Conservation (phyloP, 805 yeast species). For the Jamesozyma lodderae region DNA sequence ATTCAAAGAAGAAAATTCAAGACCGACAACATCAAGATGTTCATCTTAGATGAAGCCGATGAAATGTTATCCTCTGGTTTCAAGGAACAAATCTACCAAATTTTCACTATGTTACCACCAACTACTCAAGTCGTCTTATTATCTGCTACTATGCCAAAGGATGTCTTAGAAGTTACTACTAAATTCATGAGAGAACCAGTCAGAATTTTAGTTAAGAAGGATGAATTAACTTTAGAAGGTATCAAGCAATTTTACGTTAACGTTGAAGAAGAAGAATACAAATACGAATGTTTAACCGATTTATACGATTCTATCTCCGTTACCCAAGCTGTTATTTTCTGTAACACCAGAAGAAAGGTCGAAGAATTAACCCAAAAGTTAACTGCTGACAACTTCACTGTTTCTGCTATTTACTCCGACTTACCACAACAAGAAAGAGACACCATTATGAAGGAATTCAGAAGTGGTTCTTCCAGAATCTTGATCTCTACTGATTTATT, state of each 20-base stretch:
- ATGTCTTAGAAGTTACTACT: slow-evolving; percentile 83
- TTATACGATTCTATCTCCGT: slow-evolving; percentile 89
- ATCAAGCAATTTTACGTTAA: slow-evolving; percentile 85
- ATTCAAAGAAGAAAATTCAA: slow-evolving; percentile 80
- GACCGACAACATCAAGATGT: slow-evolving; percentile 82
- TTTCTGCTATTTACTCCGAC: slow-evolving; percentile 94
- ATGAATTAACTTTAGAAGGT: slow-evolving; percentile 89
- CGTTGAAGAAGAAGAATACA: slow-evolving; percentile 88
- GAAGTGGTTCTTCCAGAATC: slow-evolving; percentile 87
- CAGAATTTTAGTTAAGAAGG: slow-evolving; percentile 87
- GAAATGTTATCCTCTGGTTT: slow-evolving; percentile 84
- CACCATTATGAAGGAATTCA: slow-evolving; percentile 88
- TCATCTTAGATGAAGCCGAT: slow-evolving; percentile 96
- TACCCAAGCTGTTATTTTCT: slow-evolving; percentile 96
- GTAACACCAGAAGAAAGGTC: slow-evolving; percentile 93
- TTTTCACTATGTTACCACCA: slow-evolving; percentile 75
- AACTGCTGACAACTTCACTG: slow-evolving; percentile 76
- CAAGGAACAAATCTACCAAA: slow-evolving; percentile 90
- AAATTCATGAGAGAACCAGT: slow-evolving; percentile 92
- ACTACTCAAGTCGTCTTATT: slow-evolving; percentile 87
- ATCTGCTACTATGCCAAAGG: slow-evolving; percentile 88
- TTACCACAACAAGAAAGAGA: slow-evolving; percentile 94
- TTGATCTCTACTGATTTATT: slow-evolving; percentile 93
- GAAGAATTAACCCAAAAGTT: slow-evolving; percentile 80
- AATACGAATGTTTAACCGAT: slow-evolving; percentile 90